Evolutionary conservation across 1,284 basidiomycete species (phyloP), one percentile per base, ranked within the genome.

Genomic region (Tranzscheliella williamsii): DNA sequence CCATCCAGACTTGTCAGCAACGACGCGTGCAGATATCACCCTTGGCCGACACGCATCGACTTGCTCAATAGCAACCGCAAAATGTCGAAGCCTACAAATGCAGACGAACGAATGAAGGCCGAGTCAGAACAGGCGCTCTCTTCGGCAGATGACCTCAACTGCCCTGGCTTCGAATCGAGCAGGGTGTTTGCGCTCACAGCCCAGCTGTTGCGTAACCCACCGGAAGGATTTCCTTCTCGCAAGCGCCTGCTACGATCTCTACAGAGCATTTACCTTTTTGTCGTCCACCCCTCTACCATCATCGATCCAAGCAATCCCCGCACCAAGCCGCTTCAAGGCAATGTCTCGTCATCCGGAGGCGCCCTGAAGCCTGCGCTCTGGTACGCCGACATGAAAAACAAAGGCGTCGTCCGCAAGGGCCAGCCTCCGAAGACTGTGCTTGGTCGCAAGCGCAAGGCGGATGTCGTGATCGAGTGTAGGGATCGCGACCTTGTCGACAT

Each of bases 401-500:
- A 42, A 35, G 60, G 52, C 13, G 36, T 36, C 31, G 60, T 76
- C 29, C 71, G 67, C 7, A 49, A 60, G 7, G 74, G 72, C 7
- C 65, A 67, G 35, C 72, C 70, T 18, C 61, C 70, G 23, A 71
- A 49, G 30, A 63, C 60, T 9, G 47, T 71, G 17, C 44, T 75
- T 4, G 67, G 70, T 11, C 51, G 67, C n/a, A 71, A 67, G 48
- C 51, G 51, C 30, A 71, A 63, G 47, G 60, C 67, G 12, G 72
- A 73, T 27, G 63, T 74, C 23, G 61, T 72, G 6, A 64, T 76
- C 36, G 72, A 76, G 41, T 72, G 69, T 56, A 42, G 47, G 16
- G 74, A 75, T 44, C 42, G 60, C 8, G 73, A 75, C 46, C 52
- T 76, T 24, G 49, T 76, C 26, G 57, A 73, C 42, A 60, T 75